Base-by-base conservation (phyloP, 768 basidiomycete species). In the Candolleomyces efflorescens region DNA sequence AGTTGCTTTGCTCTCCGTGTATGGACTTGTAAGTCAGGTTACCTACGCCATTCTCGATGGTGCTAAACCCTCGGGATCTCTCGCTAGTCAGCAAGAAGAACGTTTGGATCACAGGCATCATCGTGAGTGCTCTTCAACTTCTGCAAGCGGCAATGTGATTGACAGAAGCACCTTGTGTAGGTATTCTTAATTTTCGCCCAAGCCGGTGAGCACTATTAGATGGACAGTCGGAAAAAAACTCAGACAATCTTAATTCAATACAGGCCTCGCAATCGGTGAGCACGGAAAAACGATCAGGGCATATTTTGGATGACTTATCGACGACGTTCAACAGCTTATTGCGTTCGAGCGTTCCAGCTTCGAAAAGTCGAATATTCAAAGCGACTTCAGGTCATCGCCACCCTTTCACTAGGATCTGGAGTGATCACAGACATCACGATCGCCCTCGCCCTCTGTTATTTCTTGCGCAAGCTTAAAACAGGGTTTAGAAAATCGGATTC, bases 1-100 rank as follows among this genome's bases (percentile, higher is more conserved):
- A 86, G 83, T 39, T 75, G 77, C 50, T 86, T 84, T 58, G 74
- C 81, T 0, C 71, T 85, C 69, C 80, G 84, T 13, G 84, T 86
- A 12, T 86, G 83, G 83, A 69, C 83, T 68, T 86, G 84, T 85
- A 67, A 62, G 71, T 49, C 17, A 11, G 32, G 27, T 5, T 53
- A 43, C 39, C n/a, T 13, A 26, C 27, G 2, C 23, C 24, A 11
- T 54, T 53, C 15, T 22, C 18, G 44, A 51, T 45, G 32, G 61
- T 15, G 62, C 32, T 26, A 54, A 49, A 15, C 17, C 58, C 49
- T 23, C 10, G 41, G 32, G 32, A 5, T 32, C 18, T 5, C 41
- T 43, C 17, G 41, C 27, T 59, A 86, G 84, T 86, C 63, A 85
- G 84, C 70, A 73, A 81, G 43, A 70, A 72, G 32, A 85, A 85